These are phyloP conservation scores for Coniochaeta sp. DNA, from an alignment of 2,329 filamentous ascomycete species.

Conservation along the genomic window DNA sequence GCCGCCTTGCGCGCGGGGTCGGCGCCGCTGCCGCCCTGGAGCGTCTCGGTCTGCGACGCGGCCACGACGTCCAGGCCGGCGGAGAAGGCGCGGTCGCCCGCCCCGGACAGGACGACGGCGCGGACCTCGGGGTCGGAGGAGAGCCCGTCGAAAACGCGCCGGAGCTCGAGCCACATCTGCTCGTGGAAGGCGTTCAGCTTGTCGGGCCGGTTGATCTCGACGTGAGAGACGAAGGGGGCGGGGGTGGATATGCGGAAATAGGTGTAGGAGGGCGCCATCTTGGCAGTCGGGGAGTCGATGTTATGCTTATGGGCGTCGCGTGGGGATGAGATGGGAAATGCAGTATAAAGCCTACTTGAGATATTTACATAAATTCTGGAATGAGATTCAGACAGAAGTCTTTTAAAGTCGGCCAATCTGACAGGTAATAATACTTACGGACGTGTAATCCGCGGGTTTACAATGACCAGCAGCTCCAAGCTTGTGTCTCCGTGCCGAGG, in stretches of 20 bases:
- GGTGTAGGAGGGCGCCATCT: constrained; percentile 32
- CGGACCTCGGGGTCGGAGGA: constrained; percentile 67
- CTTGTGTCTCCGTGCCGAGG: neutral
- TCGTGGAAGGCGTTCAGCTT: constrained; percentile 87
- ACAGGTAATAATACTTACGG: neutral
- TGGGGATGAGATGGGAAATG: neutral
- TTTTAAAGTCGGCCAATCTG: neutral
- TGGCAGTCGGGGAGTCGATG: neutral
- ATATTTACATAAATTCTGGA: no score
- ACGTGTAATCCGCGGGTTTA: neutral
- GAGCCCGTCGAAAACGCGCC: constrained; percentile 62
- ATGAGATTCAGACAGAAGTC: neutral
- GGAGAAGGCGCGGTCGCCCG: constrained; percentile 78
- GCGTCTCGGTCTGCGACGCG: constrained; percentile 45
- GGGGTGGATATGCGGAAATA: constrained; percentile 72
- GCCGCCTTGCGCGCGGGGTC: constrained; percentile 62
- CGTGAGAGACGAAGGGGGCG: constrained; percentile 68
- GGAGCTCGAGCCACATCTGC: constrained; percentile 80
- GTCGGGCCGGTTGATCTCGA: constrained; percentile 80
- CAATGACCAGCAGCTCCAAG: neutral
- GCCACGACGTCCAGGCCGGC: constrained; percentile 77
- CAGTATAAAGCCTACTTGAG: neutral
- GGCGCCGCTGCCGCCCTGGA: constrained; percentile 22
- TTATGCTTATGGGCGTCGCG: neutral
- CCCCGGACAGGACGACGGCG: constrained; percentile 70